Evolutionary conservation across 805 yeast genomes (phyloP).

Genomic region (Barnettozyma sucrosica): DNA sequence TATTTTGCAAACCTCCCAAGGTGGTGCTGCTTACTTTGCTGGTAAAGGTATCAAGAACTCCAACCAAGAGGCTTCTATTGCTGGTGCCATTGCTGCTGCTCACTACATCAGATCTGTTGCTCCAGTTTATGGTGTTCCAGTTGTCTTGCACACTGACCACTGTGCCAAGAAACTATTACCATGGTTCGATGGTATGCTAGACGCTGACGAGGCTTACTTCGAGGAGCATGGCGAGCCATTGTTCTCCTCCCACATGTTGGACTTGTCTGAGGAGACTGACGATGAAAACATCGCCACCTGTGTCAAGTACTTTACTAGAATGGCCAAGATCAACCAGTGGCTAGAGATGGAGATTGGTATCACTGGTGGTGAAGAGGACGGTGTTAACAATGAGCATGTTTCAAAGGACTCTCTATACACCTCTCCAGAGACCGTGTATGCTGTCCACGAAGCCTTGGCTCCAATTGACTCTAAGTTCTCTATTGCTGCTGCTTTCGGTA

Average conservation of each 20-base stretch:
- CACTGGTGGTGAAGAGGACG: constrained; percentile 99
- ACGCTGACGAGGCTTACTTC: constrained; percentile 92
- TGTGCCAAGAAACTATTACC: constrained; percentile 97
- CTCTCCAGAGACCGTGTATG: constrained; percentile 88
- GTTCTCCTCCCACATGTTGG: constrained; percentile 99
- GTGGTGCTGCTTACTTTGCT: constrained; percentile 99
- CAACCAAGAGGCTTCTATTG: constrained; percentile 90
- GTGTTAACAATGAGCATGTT: constrained; percentile 97
- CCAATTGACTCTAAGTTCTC: constrained; percentile 97
- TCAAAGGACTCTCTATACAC: constrained; percentile 87
- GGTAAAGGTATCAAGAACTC: constrained; percentile 97
- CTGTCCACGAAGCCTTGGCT: constrained; percentile 82
- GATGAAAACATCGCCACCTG: constrained; percentile 93
- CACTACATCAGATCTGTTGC: constrained; percentile 96
- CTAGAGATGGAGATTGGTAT: constrained; percentile 99
- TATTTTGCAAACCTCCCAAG: constrained; percentile 94
- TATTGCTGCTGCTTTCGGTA: constrained; percentile 99
- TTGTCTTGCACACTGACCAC: constrained; percentile 95
- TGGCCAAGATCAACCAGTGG: constrained; percentile 93
- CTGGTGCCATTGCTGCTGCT: constrained; percentile 95
- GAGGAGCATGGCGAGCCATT: constrained; percentile 86
- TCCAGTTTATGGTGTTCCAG: constrained; percentile 95
- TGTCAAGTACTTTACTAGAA: constrained; percentile 90
- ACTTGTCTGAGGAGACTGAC: constrained; percentile 93
- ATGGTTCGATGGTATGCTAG: constrained; percentile 98